These are phyloP conservation scores for Nemania serpens DNA, from an alignment of 2,329 filamentous ascomycete genomes.

Conservation along the genomic window DNA sequence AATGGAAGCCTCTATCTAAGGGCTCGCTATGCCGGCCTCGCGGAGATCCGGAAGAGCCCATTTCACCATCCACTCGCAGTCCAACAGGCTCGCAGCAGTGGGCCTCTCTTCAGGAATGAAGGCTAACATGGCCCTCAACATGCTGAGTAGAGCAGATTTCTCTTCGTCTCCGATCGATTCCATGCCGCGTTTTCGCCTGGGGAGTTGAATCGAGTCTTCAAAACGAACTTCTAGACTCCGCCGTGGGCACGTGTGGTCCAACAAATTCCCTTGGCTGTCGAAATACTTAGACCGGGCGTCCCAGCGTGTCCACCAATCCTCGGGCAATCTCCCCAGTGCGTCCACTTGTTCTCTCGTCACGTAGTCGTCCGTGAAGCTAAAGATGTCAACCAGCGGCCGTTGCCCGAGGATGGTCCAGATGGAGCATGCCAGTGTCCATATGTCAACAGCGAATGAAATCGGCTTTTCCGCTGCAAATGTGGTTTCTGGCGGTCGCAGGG, in stretches of 20 bases:
- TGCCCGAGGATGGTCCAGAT: neutral
- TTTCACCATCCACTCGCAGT: conserved; percentile 13
- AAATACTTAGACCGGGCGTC: neutral
- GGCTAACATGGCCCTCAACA: conserved; percentile 8
- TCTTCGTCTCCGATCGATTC: conserved; percentile 1
- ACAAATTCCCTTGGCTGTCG: neutral
- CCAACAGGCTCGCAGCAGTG: neutral
- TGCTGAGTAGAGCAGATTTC: conserved; percentile 1
- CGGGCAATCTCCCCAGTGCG: neutral
- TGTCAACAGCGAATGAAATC: neutral
- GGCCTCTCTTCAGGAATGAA: conserved; percentile 6
- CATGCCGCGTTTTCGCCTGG: neutral
- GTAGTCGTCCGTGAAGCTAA: neutral
- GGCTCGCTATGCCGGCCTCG: too few species aligned
- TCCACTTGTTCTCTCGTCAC: neutral
- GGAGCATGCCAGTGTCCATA: neutral
- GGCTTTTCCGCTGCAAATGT: neutral
- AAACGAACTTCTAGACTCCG: neutral
- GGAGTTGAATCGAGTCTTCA: neutral
- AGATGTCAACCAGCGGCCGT: neutral
- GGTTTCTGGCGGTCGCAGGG: neutral
- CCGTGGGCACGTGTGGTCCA: neutral
- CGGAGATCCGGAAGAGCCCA: conserved; percentile 3
- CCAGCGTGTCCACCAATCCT: neutral
- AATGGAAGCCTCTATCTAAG: too few species aligned